A percentile compares a stretch with the other conserved stretches of the same genome.
phyloP scores from a whole-genome alignment of 495 filamentous ascomycete genomes.

The Aspergillus carlsbadensis region DNA sequence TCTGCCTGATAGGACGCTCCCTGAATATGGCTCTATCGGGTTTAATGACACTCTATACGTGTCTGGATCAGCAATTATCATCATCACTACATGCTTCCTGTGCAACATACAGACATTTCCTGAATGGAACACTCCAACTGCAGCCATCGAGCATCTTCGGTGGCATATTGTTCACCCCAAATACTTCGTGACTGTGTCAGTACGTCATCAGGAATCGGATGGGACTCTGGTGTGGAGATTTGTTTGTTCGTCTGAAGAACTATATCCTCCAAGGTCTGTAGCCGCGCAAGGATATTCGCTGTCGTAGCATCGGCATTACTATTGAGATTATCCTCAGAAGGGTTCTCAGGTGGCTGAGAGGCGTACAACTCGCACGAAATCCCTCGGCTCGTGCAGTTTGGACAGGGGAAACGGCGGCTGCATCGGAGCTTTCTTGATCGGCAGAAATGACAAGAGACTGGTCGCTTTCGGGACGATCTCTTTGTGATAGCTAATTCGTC shows the following conservation, averaged over 20 bases:
- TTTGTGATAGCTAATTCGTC: neutral
- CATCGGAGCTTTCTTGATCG: constrained; percentile 49
- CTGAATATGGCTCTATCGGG: neutral
- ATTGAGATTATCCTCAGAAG: neutral
- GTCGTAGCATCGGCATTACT: neutral
- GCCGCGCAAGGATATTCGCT: neutral
- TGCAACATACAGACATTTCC: neutral
- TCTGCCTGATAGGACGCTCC: neutral
- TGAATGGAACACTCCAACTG: neutral
- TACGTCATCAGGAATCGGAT: neutral
- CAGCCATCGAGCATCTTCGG: constrained; percentile 1
- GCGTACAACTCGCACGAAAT: constrained; percentile 28
- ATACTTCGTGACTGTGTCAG: neutral
- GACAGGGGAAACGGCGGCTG: constrained; percentile 40
- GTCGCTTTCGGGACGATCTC: constrained; percentile 22
- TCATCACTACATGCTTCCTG: neutral
- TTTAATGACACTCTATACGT: neutral
- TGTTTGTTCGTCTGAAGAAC: neutral
- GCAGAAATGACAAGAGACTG: constrained; percentile 41
- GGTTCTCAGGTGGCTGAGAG: constrained; percentile 19
- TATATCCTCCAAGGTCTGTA: neutral
- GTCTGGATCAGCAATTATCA: neutral
- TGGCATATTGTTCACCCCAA: neutral
- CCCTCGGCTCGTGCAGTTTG: constrained; percentile 39
- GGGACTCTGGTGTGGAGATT: neutral